Conservation (phyloP, 768 basidiomycete genomes). For the Xerocomus brunneocitrinus region DNA sequence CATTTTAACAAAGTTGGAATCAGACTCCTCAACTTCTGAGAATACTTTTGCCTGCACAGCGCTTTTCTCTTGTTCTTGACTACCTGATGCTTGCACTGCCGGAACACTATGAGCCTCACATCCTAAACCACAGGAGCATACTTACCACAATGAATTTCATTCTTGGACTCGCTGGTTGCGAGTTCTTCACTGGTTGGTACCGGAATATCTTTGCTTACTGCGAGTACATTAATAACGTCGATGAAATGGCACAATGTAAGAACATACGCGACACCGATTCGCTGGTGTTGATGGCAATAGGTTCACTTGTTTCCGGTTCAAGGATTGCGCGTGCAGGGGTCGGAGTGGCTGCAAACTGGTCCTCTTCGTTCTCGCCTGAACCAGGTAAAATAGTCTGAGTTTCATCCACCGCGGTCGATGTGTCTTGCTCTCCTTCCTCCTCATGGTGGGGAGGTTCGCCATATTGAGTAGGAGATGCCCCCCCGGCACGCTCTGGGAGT, state of each 20-base stretch:
- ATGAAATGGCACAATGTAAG: neutral
- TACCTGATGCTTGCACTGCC: constrained; percentile 9
- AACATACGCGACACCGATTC: constrained; percentile 9
- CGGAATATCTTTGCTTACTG: constrained; percentile 8
- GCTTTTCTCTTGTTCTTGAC: constrained; percentile 14
- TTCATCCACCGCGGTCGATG: constrained; percentile 18
- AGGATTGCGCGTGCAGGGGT: constrained; percentile 3
- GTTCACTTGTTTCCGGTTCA: constrained; percentile 6
- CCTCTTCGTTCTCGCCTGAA: constrained; percentile 13
- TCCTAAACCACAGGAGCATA: neutral
- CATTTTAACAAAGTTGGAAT: constrained; percentile 23
- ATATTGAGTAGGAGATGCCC: constrained; percentile 9
- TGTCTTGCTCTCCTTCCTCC: constrained; percentile 21
- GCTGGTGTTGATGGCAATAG: neutral
- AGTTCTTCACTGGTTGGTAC: neutral
- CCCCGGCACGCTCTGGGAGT: constrained; percentile 28
- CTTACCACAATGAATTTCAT: constrained; percentile 12
- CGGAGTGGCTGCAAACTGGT: constrained; percentile 13
- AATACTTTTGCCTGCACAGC: constrained; percentile 1
- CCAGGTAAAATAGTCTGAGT: constrained; percentile 6
- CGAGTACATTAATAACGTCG: neutral
- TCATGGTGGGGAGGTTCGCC: constrained; percentile 20
- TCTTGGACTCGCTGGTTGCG: constrained; percentile 1
- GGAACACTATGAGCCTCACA: constrained; percentile 3
- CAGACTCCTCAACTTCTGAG: constrained; percentile 25